Conservation (phyloP, 441 rosid genomes). For the Euphorbia corollata region DNA sequence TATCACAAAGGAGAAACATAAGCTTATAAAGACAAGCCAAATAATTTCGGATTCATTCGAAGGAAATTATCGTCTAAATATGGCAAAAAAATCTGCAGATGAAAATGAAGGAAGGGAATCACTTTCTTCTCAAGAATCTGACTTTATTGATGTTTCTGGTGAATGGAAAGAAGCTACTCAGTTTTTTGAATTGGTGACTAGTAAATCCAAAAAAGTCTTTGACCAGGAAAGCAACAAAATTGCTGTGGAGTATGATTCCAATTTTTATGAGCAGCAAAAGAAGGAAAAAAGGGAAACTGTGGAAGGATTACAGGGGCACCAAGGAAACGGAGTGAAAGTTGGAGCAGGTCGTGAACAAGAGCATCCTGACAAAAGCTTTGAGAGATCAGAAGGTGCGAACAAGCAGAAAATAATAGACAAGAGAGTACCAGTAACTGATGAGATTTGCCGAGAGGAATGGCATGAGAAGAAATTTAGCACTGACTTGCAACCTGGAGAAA, state of each 20-base stretch:
- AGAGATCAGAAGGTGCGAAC: conserved; percentile 24
- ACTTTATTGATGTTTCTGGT: conserved; percentile 39
- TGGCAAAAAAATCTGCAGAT: conserved; percentile 26
- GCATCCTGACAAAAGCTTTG: conserved; percentile 24
- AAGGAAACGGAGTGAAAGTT: conserved; percentile 22
- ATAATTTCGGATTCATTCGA: conserved; percentile 26
- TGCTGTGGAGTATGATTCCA: conserved; percentile 20
- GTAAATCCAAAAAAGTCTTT: conserved; percentile 36
- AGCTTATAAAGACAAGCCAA: conserved; percentile 17
- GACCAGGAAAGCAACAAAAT: conserved; percentile 36
- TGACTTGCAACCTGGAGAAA: conserved; percentile 21
- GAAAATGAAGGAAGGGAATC: conserved; percentile 39
- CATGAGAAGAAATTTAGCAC: conserved; percentile 25
- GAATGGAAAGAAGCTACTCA: conserved; percentile 73
- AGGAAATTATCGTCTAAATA: conserved; percentile 21
- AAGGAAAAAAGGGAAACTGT: conserved; percentile 29
- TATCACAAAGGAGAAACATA: conserved; percentile 21
- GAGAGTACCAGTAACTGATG: conserved; percentile 28
- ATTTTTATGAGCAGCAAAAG: conserved; percentile 30
- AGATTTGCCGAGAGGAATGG: conserved; percentile 25
- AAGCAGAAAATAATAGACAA: conserved; percentile 27
- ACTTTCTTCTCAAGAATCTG: conserved; percentile 38
- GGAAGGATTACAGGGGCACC: conserved; percentile 32
- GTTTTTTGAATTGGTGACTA: conserved; percentile 62
- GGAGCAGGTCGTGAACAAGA: conserved; percentile 23